Percentiles rank a stretch among this genome's conserved stretches.
Conservation (phyloP, 306 rosid species). For the Bauhinia variegata region DNA sequence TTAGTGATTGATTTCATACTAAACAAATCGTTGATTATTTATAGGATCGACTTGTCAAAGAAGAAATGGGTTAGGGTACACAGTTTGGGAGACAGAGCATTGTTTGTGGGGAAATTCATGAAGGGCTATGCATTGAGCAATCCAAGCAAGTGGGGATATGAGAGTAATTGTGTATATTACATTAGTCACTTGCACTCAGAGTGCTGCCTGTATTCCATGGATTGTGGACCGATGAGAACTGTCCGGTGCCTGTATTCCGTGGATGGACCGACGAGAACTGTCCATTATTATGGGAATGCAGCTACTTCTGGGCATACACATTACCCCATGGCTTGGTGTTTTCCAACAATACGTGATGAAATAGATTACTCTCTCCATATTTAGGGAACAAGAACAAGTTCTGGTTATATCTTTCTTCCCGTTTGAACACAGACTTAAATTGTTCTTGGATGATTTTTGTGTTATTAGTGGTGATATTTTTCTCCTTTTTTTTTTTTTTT, state of each 20-base stretch:
- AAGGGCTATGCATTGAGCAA: constrained; percentile 20
- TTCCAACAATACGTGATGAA: constrained; percentile 16
- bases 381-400: background rate
- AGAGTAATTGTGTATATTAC: constrained; percentile 16
- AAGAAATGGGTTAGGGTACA: constrained; percentile 8
- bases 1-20: constrained; percentile 21
- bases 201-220: constrained; percentile 9
- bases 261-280: too few species aligned
- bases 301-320: background rate
- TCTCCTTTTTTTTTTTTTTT: too few species aligned
- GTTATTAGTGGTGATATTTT: too few species aligned
- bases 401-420: too few species aligned
- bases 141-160: constrained; percentile 23
- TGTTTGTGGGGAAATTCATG: background rate
- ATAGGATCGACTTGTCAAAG: background rate
- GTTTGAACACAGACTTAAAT: too few species aligned
- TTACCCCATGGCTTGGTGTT: constrained; percentile 27
- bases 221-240: too few species aligned
- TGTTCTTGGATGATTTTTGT: too few species aligned
- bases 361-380: constrained; percentile 24
- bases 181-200: background rate
- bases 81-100: constrained; percentile 13
- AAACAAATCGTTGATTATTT: background rate
- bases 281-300: too few species aligned
- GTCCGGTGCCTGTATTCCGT: too few species aligned